Conservation (phyloP, 495 filamentous ascomycete genomes). For the Hypoxylon fuscum region DNA sequence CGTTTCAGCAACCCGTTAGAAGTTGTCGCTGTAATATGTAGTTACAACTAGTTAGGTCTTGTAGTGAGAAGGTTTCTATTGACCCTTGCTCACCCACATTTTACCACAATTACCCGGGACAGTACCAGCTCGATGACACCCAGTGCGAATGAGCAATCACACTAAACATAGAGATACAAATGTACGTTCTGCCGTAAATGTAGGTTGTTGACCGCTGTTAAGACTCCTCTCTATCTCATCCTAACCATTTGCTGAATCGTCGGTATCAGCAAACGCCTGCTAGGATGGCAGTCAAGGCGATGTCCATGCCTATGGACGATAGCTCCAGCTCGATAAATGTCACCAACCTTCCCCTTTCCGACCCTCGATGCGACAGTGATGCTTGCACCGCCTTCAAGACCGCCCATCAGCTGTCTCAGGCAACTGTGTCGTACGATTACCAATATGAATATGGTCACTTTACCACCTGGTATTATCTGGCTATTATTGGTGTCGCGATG, state of each 20-base stretch:
- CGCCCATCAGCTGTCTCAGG: conserved; percentile 45
- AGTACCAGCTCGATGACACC: no score
- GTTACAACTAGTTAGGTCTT: conserved; percentile 8
- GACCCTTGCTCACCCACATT: conserved; percentile 25
- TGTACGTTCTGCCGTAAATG: no score
- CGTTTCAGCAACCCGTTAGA: conserved; percentile 6
- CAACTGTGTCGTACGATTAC: conserved; percentile 37
- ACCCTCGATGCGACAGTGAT: conserved; percentile 48
- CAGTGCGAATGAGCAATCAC: conserved; percentile 9
- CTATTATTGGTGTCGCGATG: conserved; percentile 42
- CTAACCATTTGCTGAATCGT: neutral
- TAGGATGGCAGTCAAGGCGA: conserved; percentile 9
- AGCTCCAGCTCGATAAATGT: conserved; percentile 29
- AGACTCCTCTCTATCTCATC: no score
- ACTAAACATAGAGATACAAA: conserved; percentile 10
- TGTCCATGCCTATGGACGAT: conserved; percentile 28
- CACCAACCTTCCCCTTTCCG: conserved; percentile 45
- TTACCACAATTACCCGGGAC: conserved; percentile 32
- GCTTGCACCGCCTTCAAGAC: conserved; percentile 47
- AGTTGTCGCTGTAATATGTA: conserved; percentile 9
- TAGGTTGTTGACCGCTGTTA: no score
- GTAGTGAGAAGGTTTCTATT: conserved; percentile 13
- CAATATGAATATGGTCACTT: conserved; percentile 51
- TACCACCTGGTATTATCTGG: conserved; percentile 46
- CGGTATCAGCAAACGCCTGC: neutral